Evolutionary conservation across 2,329 filamentous ascomycete species (phyloP).

Genomic region (Aspergillus sp.): DNA sequence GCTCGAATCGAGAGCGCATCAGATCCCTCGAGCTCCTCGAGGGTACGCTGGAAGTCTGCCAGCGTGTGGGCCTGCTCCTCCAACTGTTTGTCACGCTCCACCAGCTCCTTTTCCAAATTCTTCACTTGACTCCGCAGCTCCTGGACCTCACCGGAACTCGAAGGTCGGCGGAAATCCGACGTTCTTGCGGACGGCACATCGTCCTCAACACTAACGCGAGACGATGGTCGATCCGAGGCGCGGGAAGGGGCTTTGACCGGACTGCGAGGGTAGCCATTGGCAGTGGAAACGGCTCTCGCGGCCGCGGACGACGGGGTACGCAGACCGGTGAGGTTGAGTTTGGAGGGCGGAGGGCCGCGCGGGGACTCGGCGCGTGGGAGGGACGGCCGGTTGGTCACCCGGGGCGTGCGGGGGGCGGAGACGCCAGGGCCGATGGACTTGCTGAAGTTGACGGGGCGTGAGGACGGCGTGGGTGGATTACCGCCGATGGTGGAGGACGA

Average conservation of each 20-base stretch:
- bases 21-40: conserved; percentile 79
- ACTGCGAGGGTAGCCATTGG: conserved; percentile 47
- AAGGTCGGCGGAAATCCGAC: conserved; percentile 29
- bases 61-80: conserved; percentile 80
- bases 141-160: conserved; percentile 28
- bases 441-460: conserved; percentile 76
- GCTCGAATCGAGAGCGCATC: conserved; percentile 75
- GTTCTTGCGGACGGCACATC: conserved; percentile 32
- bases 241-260: conserved; percentile 40
- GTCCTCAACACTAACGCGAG: conserved; percentile 39
- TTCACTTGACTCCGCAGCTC: conserved; percentile 69
- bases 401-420: conserved; percentile 64
- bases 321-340: conserved; percentile 54
- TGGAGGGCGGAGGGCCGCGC: conserved; percentile 57
- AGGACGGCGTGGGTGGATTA: conserved; percentile 65
- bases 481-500: conserved; percentile 35
- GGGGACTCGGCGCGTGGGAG: conserved; percentile 88
- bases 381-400: conserved; percentile 63
- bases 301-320: conserved; percentile 53
- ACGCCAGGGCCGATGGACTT: conserved; percentile 77
- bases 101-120: conserved; percentile 68
- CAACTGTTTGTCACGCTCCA: conserved; percentile 83
- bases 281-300: conserved; percentile 24
- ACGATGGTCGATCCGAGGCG: conserved; percentile 38
- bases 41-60: conserved; percentile 83